Evolutionary conservation across 306 rosid genomes (phyloP), one percentile per base, ranked within the genome.

Genomic region (Citrullus amarus): DNA sequence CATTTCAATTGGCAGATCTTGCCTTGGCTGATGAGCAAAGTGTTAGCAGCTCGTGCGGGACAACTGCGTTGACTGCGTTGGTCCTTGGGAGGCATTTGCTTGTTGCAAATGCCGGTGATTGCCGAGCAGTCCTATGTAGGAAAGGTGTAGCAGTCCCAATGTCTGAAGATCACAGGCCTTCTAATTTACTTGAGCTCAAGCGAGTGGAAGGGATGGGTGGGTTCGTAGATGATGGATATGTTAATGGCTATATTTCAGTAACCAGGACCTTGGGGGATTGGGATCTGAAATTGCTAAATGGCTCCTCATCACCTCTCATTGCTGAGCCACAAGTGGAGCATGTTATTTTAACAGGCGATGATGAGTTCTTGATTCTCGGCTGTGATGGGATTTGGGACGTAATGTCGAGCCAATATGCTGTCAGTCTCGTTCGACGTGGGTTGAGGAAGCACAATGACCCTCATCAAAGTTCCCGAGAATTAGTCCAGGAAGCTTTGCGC

Each of bases 341-440:
- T 81, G 78, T 81, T 67, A 20, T 83, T 15, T 82, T 95, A 79
- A 88, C 96, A 6, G 92, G 89, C 79, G 93, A 85, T 8, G 98
- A 95, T 5, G 98, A 95, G 75, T 95, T 95, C 84, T 65, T 95
- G 87, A 88, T 95, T 73, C 88, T 95, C 75, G 90, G 88, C 20
- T 95, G 98, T 79, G 98, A 95, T 72, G 98, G 97, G 65, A 83
- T 95, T 50, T 95, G 98, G 98, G 98, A 95, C 67, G 93, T 87
- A 1, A 84, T 95, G 86, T 70, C 89, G 4, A 95, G 98, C 87
- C 97, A 95, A 72, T 53, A 77, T 38, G 97, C 97, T 6, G 97
- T 95, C 60, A 92, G 96, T 68, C 90, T 95, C 59, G 97, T 91
- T 73, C 93, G 98, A 39, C 91, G 89, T 6, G 92, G 92, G 53